Evolutionary conservation across 257 asterid species (phyloP).

Genomic region (Eucommia ulmoides): DNA sequence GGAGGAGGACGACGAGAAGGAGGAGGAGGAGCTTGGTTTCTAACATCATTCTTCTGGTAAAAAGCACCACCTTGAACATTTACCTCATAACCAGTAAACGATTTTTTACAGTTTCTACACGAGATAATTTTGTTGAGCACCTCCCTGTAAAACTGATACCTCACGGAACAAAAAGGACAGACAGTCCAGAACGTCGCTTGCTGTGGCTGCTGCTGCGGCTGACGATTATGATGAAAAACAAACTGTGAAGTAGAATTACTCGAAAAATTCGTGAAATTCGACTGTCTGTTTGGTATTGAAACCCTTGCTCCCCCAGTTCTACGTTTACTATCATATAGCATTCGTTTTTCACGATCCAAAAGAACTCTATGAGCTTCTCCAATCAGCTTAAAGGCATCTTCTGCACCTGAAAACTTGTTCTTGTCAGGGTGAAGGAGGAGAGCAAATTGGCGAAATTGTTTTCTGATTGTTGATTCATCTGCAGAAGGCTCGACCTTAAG

Average conservation of each 20-base stretch:
- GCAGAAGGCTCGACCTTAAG: slow-evolving; percentile 35
- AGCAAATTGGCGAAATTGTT: slow-evolving; percentile 34
- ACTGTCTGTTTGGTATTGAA: slow-evolving; percentile 14
- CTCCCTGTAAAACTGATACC: slow-evolving; percentile 15
- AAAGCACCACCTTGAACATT: slow-evolving; percentile 12
- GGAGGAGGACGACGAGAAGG: too few relatives aligned
- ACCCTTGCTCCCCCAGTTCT: slow-evolving; percentile 16
- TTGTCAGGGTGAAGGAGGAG: slow-evolving; percentile 54
- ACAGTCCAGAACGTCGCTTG: slow-evolving; percentile 30
- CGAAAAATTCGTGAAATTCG: slow-evolving; percentile 10
- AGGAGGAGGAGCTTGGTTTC: slow-evolving; percentile 5
- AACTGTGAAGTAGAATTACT: slow-evolving; percentile 9
- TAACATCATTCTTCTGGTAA: slow-evolving; percentile 6
- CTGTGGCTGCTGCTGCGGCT: slow-evolving; percentile 12
- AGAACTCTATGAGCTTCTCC: slow-evolving; percentile 40
- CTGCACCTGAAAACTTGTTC: slow-evolving; percentile 44
- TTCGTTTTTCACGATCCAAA: slow-evolving; percentile 18
- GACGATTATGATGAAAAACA: slow-evolving; percentile 13
- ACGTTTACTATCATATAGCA: slow-evolving; percentile 14
- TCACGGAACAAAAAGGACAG: slow-evolving; percentile 21
- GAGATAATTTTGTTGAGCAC: slow-evolving; percentile 9
- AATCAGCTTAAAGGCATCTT: slow-evolving; percentile 42
- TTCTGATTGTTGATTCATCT: slow-evolving; percentile 30
- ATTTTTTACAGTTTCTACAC: slow-evolving; percentile 20
- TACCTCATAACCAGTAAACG: slow-evolving; percentile 13